Conservation (phyloP, 2,329 filamentous ascomycete species). For the Huntiella decipiens region DNA sequence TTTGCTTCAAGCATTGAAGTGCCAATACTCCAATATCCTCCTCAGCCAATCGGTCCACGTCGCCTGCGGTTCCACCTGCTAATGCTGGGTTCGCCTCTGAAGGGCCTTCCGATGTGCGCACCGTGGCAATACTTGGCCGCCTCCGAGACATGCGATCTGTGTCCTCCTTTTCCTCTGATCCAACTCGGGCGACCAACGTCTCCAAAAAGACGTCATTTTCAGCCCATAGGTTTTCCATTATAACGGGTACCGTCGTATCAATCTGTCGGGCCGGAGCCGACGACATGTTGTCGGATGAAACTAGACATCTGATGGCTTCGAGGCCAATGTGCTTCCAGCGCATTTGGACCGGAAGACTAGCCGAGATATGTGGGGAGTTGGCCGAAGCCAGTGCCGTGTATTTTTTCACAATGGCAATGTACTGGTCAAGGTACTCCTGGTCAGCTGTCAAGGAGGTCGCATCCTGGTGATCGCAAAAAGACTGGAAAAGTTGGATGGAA, state of each 20-base stretch:
- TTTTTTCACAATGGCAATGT: slow-evolving; percentile 58
- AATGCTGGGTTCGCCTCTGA: slow-evolving; percentile 49
- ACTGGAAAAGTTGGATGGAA: slow-evolving; percentile 67
- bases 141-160: slow-evolving; percentile 43
- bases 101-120: slow-evolving; percentile 47
- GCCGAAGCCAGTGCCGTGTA: slow-evolving; percentile 69
- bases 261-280: slow-evolving; percentile 61
- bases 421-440: slow-evolving; percentile 62
- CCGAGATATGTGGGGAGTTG: slow-evolving; percentile 29
- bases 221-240: slow-evolving; percentile 72
- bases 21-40: slow-evolving; percentile 74
- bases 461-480: slow-evolving; percentile 79
- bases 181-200: slow-evolving; percentile 45
- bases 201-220: slow-evolving; percentile 52
- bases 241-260: slow-evolving; percentile 59
- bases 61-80: slow-evolving; percentile 61
- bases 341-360: slow-evolving; percentile 55
- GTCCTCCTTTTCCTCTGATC: slow-evolving; percentile 49
- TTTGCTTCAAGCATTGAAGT: slow-evolving; percentile 67
- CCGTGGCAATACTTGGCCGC: slow-evolving; percentile 62
- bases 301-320: slow-evolving; percentile 62
- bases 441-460: slow-evolving; percentile 70
- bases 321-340: slow-evolving; percentile 59
- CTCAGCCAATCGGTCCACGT: slow-evolving; percentile 78
- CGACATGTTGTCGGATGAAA: slow-evolving; percentile 59